Evolutionary conservation across 495 filamentous ascomycete genomes (phyloP).

Genomic region (Durotheca rogersii): DNA sequence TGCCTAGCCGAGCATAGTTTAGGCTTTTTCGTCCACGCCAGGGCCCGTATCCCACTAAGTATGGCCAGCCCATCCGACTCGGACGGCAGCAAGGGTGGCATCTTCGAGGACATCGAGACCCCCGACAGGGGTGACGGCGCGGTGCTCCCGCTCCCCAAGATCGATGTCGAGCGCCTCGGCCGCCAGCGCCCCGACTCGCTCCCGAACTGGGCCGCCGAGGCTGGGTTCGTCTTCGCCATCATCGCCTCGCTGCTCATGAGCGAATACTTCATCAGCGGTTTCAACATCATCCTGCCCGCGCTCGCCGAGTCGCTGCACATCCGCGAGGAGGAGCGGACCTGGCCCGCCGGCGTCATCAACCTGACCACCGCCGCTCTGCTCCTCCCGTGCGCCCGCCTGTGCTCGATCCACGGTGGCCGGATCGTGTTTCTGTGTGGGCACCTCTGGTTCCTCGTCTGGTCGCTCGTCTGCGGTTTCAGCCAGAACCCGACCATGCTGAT

Average conservation of each 20-base stretch:
- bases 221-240: constrained; percentile 71
- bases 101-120: constrained; percentile 2
- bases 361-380: constrained; percentile 73
- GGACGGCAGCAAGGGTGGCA: constrained; percentile 5
- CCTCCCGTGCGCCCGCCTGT: constrained; percentile 72
- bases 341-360: constrained; percentile 79
- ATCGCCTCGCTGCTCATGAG: constrained; percentile 73
- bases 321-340: constrained; percentile 62
- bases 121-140: constrained; percentile 12
- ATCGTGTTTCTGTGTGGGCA: constrained; percentile 66
- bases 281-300: constrained; percentile 76
- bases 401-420: constrained; percentile 78
- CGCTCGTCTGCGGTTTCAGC: constrained; percentile 71
- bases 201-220: constrained; percentile 57
- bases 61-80: too few relatives aligned
- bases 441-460: constrained; percentile 72
- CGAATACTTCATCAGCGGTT: constrained; percentile 85
- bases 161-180: constrained; percentile 66
- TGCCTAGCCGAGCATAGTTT: too few relatives aligned
- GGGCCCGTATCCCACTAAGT: too few relatives aligned
- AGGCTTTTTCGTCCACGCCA: too few relatives aligned
- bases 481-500: constrained; percentile 70
- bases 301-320: constrained; percentile 64
- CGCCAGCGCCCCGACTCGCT: constrained; percentile 71
- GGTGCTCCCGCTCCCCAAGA: constrained; percentile 16